These are phyloP conservation scores for Cicer bijugum DNA, from an alignment of 306 rosid species.

Conservation along the genomic window DNA sequence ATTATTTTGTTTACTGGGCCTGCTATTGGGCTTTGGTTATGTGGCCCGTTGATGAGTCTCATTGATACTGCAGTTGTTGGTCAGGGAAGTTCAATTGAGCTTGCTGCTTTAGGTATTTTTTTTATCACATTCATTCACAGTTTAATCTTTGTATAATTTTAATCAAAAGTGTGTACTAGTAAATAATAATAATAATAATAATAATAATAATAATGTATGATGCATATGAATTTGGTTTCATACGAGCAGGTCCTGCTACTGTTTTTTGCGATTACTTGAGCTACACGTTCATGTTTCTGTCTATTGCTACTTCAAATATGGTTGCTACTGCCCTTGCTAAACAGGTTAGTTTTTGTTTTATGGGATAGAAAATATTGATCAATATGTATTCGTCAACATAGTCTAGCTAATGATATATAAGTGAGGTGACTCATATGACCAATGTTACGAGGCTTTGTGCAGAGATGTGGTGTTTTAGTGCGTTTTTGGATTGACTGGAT, in stretches of 20 bases:
- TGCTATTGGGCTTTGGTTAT: slow-evolving; percentile 79
- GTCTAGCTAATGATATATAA: background rate
- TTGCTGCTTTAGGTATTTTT: slow-evolving; percentile 78
- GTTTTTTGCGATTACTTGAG: slow-evolving; percentile 81
- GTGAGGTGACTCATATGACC: background rate
- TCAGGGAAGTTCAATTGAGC: slow-evolving; percentile 89
- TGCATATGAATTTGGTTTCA: slow-evolving; percentile 29
- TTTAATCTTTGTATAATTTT: too few species aligned
- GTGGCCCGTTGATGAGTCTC: slow-evolving; percentile 90
- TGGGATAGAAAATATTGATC: slow-evolving; percentile 1
- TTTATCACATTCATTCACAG: background rate
- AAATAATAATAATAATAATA: too few species aligned
- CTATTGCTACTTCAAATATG: slow-evolving; percentile 92
- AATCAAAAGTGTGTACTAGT: too few species aligned
- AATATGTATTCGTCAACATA: background rate
- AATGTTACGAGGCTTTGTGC: background rate
- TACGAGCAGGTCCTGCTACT: slow-evolving; percentile 76
- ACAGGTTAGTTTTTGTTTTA: slow-evolving; percentile 54
- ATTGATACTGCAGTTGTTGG: slow-evolving; percentile 86
- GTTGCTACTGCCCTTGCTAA: slow-evolving; percentile 89
- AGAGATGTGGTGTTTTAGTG: background rate
- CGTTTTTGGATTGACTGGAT: too few species aligned
- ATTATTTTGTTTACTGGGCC: slow-evolving; percentile 76
- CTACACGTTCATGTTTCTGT: slow-evolving; percentile 84
- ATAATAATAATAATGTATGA: background rate